Base-by-base conservation (phyloP, 331 rosid genomes). In the Prunus yedoensis region DNA sequence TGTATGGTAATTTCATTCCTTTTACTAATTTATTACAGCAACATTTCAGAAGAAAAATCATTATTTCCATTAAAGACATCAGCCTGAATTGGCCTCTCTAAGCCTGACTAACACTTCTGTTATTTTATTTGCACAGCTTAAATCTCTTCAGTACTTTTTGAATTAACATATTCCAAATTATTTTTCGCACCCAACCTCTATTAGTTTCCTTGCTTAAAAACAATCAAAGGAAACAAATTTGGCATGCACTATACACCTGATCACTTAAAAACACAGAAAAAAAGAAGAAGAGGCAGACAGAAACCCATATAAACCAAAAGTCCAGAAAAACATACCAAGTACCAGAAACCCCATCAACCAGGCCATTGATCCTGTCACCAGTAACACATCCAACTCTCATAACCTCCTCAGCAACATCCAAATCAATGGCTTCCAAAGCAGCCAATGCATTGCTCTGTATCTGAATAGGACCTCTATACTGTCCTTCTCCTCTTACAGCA, bases 401-500 rank as follows among this genome's bases (percentile, higher is more conserved):
- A 73, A 95, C 97, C 82, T 95, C 93, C 0, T 95, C 99, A 10
- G 99, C 99, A 74, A 92, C 98, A 23, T 90, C 92, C 63, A 81
- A 51, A 85, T 95, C 98, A 68, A 95, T 87, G 70, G 99, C 96
- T 85, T 95, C 99, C 86, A 92, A 87, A 74, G 97, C 97, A 72
- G 97, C 99, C 86, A 95, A 83, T 47, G 99, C 99, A 80, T 95
- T 95, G 62, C 99, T 95, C 82, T 95, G 99, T 74, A 95, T 84
- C 88, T 92, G 99, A 87, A 95, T 95, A 18, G 99, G 99, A 71
- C 99, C 98, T 80, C 99, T 88, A 51, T 95, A 95, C 75, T 89
- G 92, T n/a, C 99, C 99, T 69, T 95, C 99, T 35, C 99, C 99
- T 80, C 97, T 89, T 41, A 95, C 78, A 62, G 99, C 97, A 81